Conservation (phyloP, 2,329 filamentous ascomycete species). For the Colletotrichum kahawae region DNA sequence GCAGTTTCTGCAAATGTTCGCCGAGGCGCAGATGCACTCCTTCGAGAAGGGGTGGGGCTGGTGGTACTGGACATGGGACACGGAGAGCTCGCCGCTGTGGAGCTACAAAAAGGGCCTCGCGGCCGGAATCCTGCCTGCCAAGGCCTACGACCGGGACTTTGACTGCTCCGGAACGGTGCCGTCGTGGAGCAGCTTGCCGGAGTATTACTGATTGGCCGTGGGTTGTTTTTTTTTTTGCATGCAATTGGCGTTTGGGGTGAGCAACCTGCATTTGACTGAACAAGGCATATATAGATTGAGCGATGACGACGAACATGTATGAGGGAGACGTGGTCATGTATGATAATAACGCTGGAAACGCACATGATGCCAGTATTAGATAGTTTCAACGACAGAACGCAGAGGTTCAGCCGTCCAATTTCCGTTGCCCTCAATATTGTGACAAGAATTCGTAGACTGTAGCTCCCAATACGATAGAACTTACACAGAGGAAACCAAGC, state of each 20-base stretch:
- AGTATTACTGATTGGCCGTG: slow-evolving; percentile 46
- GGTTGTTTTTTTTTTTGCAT: neutral
- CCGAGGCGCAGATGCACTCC: slow-evolving; percentile 92
- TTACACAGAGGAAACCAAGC: neutral
- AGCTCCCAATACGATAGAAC: too few species aligned
- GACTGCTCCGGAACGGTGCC: slow-evolving; percentile 67
- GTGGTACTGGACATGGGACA: slow-evolving; percentile 99
- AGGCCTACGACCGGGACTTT: slow-evolving; percentile 75
- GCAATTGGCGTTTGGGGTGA: neutral
- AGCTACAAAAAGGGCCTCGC: slow-evolving; percentile 83
- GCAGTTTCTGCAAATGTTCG: slow-evolving; percentile 85
- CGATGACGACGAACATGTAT: neutral
- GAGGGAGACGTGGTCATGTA: neutral
- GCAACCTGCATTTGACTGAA: neutral
- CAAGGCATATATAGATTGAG: neutral
- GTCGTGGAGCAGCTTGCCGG: slow-evolving; percentile 55
- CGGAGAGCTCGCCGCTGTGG: slow-evolving; percentile 87
- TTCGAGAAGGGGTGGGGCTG: slow-evolving; percentile 96
- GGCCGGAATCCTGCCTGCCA: slow-evolving; percentile 79
- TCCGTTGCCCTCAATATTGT: neutral
- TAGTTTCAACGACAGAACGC: neutral
- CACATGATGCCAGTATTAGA: slow-evolving; percentile 3
- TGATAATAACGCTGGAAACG: neutral
- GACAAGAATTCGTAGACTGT: neutral
- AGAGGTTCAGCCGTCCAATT: neutral